These are phyloP conservation scores for Fusarium aywerte DNA, from an alignment of 2,329 filamentous ascomycete species.

Conservation along the genomic window DNA sequence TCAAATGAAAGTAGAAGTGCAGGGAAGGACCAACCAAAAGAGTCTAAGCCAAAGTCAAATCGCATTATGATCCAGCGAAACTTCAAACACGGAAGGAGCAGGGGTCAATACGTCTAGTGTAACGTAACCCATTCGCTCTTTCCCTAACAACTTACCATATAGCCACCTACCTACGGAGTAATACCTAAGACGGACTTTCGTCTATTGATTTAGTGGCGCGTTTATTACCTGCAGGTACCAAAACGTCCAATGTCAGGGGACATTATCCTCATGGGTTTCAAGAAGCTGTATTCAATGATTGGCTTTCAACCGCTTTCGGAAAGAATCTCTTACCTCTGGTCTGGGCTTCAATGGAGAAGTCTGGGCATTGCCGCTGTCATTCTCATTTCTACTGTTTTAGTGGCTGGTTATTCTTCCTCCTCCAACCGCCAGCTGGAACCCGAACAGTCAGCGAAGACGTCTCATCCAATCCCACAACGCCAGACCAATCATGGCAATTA, in stretches of 20 bases:
- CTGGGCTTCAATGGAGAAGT: background rate
- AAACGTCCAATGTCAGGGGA: constrained; percentile 28
- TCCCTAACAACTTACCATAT: background rate
- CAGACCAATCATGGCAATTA: constrained; percentile 17
- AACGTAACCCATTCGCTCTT: constrained; percentile 14
- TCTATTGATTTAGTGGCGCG: constrained; percentile 28
- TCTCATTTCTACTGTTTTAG: constrained; percentile 18
- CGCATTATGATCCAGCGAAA: constrained; percentile 21
- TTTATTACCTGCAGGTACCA: constrained; percentile 40
- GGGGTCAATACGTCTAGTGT: constrained; percentile 32
- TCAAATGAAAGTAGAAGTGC: constrained; percentile 37
- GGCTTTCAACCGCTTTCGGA: background rate
- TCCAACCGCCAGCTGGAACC: constrained; percentile 43
- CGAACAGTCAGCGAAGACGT: constrained; percentile 15
- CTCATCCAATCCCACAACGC: constrained; percentile 37
- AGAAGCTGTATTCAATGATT: constrained; percentile 14
- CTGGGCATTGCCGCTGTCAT: constrained; percentile 23
- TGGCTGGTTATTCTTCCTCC: constrained; percentile 28
- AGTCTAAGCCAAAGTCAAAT: constrained; percentile 10
- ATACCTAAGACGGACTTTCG: background rate
- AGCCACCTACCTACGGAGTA: too few relatives aligned
- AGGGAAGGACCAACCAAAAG: constrained; percentile 13
- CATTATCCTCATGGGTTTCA: constrained; percentile 18
- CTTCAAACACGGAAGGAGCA: constrained; percentile 35
- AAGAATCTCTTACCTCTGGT: background rate